Base-by-base conservation (phyloP, 164 flowering plant genomes). In the Protea cynaroides region DNA sequence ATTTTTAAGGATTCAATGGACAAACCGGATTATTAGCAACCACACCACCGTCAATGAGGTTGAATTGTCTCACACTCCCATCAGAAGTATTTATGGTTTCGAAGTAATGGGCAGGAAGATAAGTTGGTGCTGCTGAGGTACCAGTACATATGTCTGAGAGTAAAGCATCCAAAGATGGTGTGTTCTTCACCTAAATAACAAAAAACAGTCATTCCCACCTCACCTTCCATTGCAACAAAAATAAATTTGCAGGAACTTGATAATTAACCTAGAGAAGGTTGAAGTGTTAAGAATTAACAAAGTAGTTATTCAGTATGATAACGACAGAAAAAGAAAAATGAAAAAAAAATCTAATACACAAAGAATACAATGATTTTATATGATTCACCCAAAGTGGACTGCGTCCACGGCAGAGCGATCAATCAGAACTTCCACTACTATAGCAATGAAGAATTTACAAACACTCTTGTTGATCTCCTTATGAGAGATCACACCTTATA, bases 111-210 rank as follows among this genome's bases (percentile, higher is more conserved):
- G 76, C 63, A 2, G 76, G 79, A 56, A 76, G 63, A 38, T 56
- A 69, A 11, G 76, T 69, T n/a, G 79, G 79, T n/a, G 79, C 76
- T 18, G 79, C 71, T 5, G 76, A 66, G 12, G 79, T 76, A 1
- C 64, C 66, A 7, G 73, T 69, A 54, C 79, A 76, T 60, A 73
- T 67, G 46, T 76, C 76, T 9, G 79, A 63, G 25, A 69, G 68
- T 50, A 24, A 18, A 1, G 76, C 76, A 72, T 82, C 69, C 59
- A 76, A 43, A 58, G 56, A 53, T 24, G 74, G 68, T 0, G 38
- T 53, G 12, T 55, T 43, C 64, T 78, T 69, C 7, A 76, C 69
- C 82, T 80, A 65, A 40, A 61, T 7, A 34, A 51, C n/a, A 11
- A 50, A 60, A 57, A 17, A 10, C 34, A 37, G 1, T 52, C 40